A percentile compares a stretch with the other conserved stretches of the same genome.
phyloP scores from a whole-genome alignment of 2,329 filamentous ascomycete genomes.

The Exserohilum rostratum region DNA sequence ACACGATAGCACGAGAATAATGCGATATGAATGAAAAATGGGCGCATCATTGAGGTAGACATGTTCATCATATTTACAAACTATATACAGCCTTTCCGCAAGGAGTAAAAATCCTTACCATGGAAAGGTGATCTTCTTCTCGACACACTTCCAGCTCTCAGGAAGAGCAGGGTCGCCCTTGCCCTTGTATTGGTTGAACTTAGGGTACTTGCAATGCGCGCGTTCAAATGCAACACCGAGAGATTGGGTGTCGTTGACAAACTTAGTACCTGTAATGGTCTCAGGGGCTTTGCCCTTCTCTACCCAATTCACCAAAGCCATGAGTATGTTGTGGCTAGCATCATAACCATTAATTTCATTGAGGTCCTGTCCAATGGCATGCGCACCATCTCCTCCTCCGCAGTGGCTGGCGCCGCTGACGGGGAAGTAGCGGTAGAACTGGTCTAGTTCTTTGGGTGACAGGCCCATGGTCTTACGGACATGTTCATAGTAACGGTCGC shows the following conservation, averaged over 20 bases:
- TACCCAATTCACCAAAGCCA: constrained; percentile 57
- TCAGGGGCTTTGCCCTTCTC: constrained; percentile 53
- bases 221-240: constrained; percentile 42
- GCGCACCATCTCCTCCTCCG: constrained; percentile 55
- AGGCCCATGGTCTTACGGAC: constrained; percentile 53
- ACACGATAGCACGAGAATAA: too few relatives aligned
- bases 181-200: constrained; percentile 43
- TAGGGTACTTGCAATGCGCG: constrained; percentile 48
- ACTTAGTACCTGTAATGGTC: constrained; percentile 40
- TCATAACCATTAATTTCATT: constrained; percentile 34
- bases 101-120: too few relatives aligned
- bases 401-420: constrained; percentile 62
- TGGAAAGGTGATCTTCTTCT: background rate
- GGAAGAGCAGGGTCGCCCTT: constrained; percentile 35
- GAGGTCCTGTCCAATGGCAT: constrained; percentile 39
- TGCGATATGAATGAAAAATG: too few relatives aligned
- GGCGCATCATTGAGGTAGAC: too few relatives aligned
- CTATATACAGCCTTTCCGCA: background rate
- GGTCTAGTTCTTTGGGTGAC: constrained; percentile 44
- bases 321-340: constrained; percentile 54
- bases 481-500: constrained; percentile 57
- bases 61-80: background rate
- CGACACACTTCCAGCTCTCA: constrained; percentile 45
- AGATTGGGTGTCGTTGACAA: constrained; percentile 35
- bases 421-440: constrained; percentile 59